Evolutionary conservation across 768 basidiomycete species (phyloP), one percentile per base, ranked within the genome.

Genomic region (Phaeotremella skinneri): DNA sequence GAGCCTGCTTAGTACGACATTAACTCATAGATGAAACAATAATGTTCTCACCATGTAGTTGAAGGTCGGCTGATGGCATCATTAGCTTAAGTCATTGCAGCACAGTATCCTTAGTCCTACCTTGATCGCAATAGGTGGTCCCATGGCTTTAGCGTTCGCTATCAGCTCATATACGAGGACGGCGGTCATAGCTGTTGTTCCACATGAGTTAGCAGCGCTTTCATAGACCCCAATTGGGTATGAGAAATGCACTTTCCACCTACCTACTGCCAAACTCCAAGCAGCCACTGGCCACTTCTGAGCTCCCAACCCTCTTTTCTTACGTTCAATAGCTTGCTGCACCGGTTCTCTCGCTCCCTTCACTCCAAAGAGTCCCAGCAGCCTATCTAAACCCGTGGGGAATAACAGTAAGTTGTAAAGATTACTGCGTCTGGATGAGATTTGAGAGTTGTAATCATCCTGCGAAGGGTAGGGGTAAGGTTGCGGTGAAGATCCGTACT

Each of bases 131-230:
- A 97, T 81, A 0, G 89, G 87, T 4, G 83, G 85, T 0, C 93
- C 93, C 68, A 91, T 91, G 17, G 83, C 82, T 64, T 82, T 80
- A 56, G 81, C 75, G 70, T 96, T 93, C 23, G 84, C 80, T 21
- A 91, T 84, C 21, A 93, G 81, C 75, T 94, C 92, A 66, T 87
- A 87, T n/a, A 93, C 85, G 67, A 94, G 84, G 6, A 89, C 80
- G 3, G 79, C 84, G 29, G 84, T 72, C 90, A 93, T 91, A 16
- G 79, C 82, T 55, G 76, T 78, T 16, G 88, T 85, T 58, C 88
- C 75, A 1, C 74, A 68, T 81, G 85, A n/a, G 7, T 2, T 11
- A 2, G 31, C 31, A 7, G 51, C 4, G 23, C 69, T 43, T 50
- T 34, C 14, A 43, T 9, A 13, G 23, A 21, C 26, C 27, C 29